These are phyloP conservation scores for Gonapodya prolifera DNA, from an alignment of 192 early-diverging fungal genomes.

Conservation along the genomic window DNA sequence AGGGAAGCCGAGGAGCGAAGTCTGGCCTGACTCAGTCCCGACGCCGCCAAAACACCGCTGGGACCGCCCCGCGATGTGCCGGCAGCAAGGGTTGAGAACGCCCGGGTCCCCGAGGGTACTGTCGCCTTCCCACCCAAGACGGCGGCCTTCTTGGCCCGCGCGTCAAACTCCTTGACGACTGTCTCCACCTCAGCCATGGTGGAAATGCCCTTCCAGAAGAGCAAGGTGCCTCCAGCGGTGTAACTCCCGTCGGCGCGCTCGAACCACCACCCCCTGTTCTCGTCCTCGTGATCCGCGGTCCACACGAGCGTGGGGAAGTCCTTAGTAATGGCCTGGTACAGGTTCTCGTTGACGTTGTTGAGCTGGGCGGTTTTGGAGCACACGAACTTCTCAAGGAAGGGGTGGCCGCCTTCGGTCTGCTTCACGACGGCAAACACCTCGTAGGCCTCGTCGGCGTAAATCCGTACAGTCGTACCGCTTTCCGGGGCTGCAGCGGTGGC, in stretches of 20 bases:
- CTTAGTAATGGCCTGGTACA: conserved; percentile 78
- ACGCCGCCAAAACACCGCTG: conserved; percentile 9
- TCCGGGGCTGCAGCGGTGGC: neutral
- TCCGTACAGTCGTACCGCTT: conserved; percentile 25
- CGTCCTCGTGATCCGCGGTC: conserved; percentile 61
- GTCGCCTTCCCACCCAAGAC: conserved; percentile 3
- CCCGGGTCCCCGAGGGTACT: conserved; percentile 1
- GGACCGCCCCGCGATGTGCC: neutral
- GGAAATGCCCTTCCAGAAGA: conserved; percentile 92
- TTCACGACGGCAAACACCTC: conserved; percentile 79
- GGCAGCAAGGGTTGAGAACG: conserved; percentile 3
- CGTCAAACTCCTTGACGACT: conserved; percentile 45
- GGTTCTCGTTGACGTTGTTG: conserved; percentile 89
- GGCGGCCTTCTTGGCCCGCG: conserved; percentile 8
- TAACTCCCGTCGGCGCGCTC: conserved; percentile 83
- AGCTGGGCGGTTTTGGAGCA: conserved; percentile 70
- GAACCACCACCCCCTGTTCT: conserved; percentile 87
- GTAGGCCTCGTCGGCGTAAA: conserved; percentile 90
- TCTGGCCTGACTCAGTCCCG: too few relatives aligned
- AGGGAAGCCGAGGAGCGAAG: too few relatives aligned
- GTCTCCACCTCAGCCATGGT: conserved; percentile 63
- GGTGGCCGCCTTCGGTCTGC: conserved; percentile 12
- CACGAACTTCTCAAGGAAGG: conserved; percentile 48
- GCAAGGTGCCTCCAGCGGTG: conserved; percentile 47
- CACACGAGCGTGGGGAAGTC: conserved; percentile 76